Base-by-base conservation (phyloP, 2,329 filamentous ascomycete species). In the Diaporthe australafricana region DNA sequence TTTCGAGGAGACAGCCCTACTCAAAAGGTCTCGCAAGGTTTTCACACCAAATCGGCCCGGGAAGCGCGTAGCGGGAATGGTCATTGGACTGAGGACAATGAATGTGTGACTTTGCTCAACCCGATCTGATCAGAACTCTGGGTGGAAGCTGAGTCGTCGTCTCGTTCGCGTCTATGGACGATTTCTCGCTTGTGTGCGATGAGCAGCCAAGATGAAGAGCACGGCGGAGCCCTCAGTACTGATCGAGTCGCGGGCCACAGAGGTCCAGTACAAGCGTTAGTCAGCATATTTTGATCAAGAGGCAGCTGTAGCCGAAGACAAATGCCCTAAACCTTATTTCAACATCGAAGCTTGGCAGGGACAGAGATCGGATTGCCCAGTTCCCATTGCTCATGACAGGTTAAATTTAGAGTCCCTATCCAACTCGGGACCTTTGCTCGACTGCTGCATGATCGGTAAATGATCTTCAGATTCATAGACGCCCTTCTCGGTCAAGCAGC, bases 321-420 rank as follows among this genome's bases (percentile, higher is more conserved):
- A n/a, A 57, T 57, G 55, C 55, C n/a, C 55, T 56, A 57, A 57
- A 57, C 55, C 35, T 57, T 57, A 57, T 25, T 40, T 57, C 35
- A 40, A 57, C 55, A 42, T 25, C 55, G 32, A 40, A 30, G 32
- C 35, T 57, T 40, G 32, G 35, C 55, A 53, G 50, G 27, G 17
- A 20, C 50, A 53, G 17, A 32, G 16, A 40, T 3, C 11, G 38
- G 16, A 40, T 3, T 16, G 38, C 9, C 14, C 38, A 3, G 6
- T 40, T 11, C 38, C 5, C 5, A 40, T 11, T 7, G 38, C 38
- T 40, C 38, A 40, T 16, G 14, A 40, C 6, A 40, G 14, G 3
- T 40, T 11, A 16, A 40, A 8, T 14, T 3, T 14, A 11, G 6
- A 16, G 8, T 40, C 9, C 14, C 38, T 40, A 16, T 40, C 11